These are phyloP conservation scores for Cucumis cinereus DNA, from an alignment of 306 rosid species.

Conservation along the genomic window DNA sequence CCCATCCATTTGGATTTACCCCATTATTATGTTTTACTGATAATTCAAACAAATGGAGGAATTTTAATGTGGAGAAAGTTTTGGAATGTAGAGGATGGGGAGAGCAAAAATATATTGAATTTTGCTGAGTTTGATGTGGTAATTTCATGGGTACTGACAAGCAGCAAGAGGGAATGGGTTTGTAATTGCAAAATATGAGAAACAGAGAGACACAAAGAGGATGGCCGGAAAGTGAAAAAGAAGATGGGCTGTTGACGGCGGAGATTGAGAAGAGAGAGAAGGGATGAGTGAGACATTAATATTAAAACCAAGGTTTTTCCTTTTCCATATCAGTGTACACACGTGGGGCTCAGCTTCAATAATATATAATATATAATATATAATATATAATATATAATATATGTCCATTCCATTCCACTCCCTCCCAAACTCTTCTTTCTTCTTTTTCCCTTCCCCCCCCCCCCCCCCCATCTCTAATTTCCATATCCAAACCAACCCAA, in stretches of 20 bases:
- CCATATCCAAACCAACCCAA: neutral
- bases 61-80: neutral
- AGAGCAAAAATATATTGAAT: neutral
- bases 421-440: neutral
- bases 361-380: no score
- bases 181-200: neutral
- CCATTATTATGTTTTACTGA: no score
- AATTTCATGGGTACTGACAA: neutral
- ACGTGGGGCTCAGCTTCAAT: neutral
- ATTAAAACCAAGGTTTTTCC: neutral
- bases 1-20: no score
- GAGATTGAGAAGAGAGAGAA: neutral
- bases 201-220: neutral
- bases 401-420: neutral
- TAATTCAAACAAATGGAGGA: neutral
- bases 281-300: neutral
- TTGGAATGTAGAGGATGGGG: no score
- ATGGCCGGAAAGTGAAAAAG: neutral
- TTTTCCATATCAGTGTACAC: neutral
- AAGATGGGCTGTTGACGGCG: constrained; percentile 7
- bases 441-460: neutral
- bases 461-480: neutral
- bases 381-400: neutral
- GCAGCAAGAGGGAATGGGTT: neutral
- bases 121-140: neutral